Evolutionary conservation across 2,329 filamentous ascomycete species (phyloP).

Genomic region (Coniella vitis): DNA sequence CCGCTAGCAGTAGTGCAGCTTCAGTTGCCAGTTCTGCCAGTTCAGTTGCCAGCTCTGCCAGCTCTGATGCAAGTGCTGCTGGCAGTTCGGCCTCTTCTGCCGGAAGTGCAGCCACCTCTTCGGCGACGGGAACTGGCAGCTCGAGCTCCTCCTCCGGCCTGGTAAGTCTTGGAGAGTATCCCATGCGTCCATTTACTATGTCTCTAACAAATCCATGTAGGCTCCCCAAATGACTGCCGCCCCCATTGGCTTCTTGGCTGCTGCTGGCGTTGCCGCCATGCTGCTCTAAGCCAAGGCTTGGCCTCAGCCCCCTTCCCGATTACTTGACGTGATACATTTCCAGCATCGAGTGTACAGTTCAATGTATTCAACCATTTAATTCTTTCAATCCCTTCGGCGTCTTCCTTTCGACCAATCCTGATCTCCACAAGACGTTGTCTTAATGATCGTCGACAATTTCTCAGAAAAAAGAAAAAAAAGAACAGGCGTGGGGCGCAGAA

Average conservation of each 20-base stretch:
- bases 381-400: slow-evolving; percentile 4
- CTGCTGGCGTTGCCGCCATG: slow-evolving; percentile 41
- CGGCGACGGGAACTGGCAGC: slow-evolving; percentile 17
- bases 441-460: slow-evolving; percentile 3
- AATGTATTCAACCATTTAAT: slow-evolving; percentile 10
- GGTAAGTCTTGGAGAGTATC: too few relatives aligned
- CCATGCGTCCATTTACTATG: too few relatives aligned
- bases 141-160: slow-evolving; percentile 18
- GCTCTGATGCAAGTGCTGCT: slow-evolving; percentile 14
- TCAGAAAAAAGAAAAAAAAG: slow-evolving; percentile 3
- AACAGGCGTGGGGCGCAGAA: neutral
- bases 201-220: too few relatives aligned
- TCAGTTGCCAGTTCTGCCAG: neutral
- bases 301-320: neutral
- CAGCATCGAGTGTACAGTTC: slow-evolving; percentile 1
- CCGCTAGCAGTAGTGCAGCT: slow-evolving; percentile 20
- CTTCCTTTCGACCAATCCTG: slow-evolving; percentile 3
- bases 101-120: slow-evolving; percentile 1
- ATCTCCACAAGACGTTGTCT: slow-evolving; percentile 4
- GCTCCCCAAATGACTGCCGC: slow-evolving; percentile 37
- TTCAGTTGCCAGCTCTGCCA: slow-evolving; percentile 18
- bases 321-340: slow-evolving; percentile 1
- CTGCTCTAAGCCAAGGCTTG: slow-evolving; percentile 36
- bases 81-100: slow-evolving; percentile 18
- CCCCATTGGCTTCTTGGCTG: slow-evolving; percentile 40